Conservation (phyloP, 306 rosid species). For the Cotoneaster glaucophyllus region DNA sequence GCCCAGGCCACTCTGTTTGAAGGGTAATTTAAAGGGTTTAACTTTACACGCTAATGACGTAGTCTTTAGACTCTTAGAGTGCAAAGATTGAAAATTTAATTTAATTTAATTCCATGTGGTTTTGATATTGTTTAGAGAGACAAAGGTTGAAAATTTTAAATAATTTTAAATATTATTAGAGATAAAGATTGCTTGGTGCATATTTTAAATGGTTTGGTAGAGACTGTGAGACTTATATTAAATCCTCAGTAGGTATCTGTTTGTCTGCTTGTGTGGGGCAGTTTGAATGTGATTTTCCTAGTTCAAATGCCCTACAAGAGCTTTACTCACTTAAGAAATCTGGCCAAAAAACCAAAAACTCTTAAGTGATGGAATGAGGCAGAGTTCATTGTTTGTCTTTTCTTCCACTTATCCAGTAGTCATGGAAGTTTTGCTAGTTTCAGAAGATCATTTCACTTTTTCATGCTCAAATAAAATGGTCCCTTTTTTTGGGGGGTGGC, state of each 20-base stretch:
- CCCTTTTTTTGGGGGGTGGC: background rate
- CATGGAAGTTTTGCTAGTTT: background rate
- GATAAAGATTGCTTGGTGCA: too few species aligned
- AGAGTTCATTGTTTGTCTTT: background rate
- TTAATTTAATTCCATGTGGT: background rate
- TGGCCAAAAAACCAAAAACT: too few species aligned
- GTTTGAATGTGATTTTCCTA: background rate
- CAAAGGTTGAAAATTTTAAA: background rate
- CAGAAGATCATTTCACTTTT: background rate
- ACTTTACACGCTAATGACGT: background rate
- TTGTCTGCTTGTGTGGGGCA: constrained; percentile 1
- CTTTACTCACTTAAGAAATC: too few species aligned
- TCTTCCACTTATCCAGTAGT: background rate
- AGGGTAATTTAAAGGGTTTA: background rate
- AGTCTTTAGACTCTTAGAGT: too few species aligned
- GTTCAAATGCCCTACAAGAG: too few species aligned
- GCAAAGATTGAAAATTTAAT: background rate
- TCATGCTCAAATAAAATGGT: background rate
- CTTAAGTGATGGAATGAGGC: background rate
- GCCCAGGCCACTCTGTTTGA: background rate
- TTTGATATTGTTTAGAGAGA: background rate
- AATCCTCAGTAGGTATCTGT: background rate
- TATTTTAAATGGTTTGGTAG: background rate
- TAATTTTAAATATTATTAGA: background rate
- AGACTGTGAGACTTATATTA: too few species aligned